Evolutionary conservation across 345 rosid species (phyloP).

Genomic region (Citrus reticulata): DNA sequence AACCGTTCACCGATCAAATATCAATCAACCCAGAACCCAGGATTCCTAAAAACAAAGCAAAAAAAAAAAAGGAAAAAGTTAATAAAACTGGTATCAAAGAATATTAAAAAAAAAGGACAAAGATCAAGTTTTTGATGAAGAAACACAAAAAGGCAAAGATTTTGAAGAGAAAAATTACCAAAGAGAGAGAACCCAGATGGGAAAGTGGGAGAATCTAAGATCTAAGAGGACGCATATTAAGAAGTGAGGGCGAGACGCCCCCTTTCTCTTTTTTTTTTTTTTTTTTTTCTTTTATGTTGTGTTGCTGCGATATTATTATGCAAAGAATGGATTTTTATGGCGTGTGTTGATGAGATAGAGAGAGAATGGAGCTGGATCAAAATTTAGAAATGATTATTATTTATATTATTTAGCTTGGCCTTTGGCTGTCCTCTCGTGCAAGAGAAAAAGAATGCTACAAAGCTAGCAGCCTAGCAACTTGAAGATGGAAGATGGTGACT

Average conservation of each 20-base stretch:
- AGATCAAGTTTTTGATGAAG: conserved; percentile 26
- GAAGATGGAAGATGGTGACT: conserved; percentile 29
- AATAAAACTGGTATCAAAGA: conserved; percentile 8
- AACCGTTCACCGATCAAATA: conserved; percentile 34
- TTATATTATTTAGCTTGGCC: neutral
- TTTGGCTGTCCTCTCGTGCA: conserved; percentile 25
- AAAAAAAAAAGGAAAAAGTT: neutral
- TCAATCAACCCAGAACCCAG: conserved; percentile 47
- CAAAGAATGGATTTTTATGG: conserved; percentile 25
- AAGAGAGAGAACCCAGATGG: conserved; percentile 32
- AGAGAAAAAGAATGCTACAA: conserved; percentile 22
- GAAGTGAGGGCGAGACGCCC: conserved; percentile 62
- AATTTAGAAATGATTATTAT: neutral
- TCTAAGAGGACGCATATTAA: conserved; percentile 40
- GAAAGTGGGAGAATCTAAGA: conserved; percentile 31
- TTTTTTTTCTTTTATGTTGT: conserved; percentile 10
- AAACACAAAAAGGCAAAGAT: conserved; percentile 1
- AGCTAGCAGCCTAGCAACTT: neutral
- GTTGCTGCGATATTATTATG: conserved; percentile 1
- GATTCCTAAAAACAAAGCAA: conserved; percentile 31
- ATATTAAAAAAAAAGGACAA: neutral
- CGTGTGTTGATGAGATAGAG: conserved; percentile 7
- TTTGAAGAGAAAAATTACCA: conserved; percentile 15
- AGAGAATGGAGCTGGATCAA: conserved; percentile 18
- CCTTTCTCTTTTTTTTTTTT: conserved; percentile 24